These are phyloP conservation scores for Pichia sp. DNA, from an alignment of 1,139 yeast genomes.

Conservation along the genomic window DNA sequence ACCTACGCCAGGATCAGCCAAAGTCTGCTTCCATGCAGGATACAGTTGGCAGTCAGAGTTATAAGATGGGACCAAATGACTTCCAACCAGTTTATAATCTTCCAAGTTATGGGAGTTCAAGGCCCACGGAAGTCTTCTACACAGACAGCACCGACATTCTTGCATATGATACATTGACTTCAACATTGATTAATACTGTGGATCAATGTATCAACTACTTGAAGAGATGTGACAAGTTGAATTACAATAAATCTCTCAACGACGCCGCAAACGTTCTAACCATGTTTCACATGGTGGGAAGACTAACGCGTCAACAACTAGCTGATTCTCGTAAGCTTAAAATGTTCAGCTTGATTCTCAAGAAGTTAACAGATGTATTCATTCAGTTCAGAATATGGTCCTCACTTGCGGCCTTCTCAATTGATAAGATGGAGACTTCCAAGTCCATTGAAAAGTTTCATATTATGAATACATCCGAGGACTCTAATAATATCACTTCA, in stretches of 20 bases:
- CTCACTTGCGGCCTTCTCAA: constrained; percentile 4
- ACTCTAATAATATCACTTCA: too few species aligned
- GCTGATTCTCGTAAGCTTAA: constrained; percentile 37
- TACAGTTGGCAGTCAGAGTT: too few species aligned
- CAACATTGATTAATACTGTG: constrained; percentile 39
- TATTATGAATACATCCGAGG: too few species aligned
- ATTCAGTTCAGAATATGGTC: constrained; percentile 52
- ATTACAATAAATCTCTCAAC: constrained; percentile 47
- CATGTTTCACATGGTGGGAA: constrained; percentile 42
- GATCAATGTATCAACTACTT: constrained; percentile 43
- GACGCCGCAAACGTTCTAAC: constrained; percentile 43
- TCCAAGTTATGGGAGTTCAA: constrained; percentile 3
- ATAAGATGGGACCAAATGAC: constrained; percentile 1
- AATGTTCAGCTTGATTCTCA: constrained; percentile 41
- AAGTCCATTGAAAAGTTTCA: constrained; percentile 32
- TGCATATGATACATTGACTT: constrained; percentile 50
- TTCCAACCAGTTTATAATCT: constrained; percentile 4
- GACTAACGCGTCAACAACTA: constrained; percentile 47
- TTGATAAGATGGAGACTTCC: constrained; percentile 4
- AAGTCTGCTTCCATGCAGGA: too few species aligned
- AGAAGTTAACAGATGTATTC: constrained; percentile 43
- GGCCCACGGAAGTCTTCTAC: constrained; percentile 30
- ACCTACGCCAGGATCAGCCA: too few species aligned
- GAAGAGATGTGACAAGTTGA: constrained; percentile 39
- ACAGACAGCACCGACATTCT: constrained; percentile 48